phyloP scores from a whole-genome alignment of 2,329 filamentous ascomycete species.

The Lecanoromycetidae sp. region DNA sequence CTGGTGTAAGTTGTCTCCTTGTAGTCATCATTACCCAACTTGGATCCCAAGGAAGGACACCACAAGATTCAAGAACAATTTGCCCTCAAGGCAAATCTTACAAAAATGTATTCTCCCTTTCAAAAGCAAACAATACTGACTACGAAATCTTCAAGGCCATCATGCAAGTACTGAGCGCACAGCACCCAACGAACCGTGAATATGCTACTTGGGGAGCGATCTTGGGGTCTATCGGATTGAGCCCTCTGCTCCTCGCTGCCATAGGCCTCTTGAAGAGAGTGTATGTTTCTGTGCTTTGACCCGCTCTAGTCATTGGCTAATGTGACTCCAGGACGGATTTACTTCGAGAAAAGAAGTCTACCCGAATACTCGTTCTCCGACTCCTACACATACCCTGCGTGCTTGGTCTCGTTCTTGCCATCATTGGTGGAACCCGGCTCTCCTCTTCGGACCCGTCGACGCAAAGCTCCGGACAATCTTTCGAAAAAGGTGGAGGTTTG shows the following conservation, averaged over 20 bases:
- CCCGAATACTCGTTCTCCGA: conserved; percentile 19
- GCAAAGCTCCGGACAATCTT: conserved; percentile 16
- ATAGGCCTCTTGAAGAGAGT: conserved; percentile 22
- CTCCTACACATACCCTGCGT: conserved; percentile 21
- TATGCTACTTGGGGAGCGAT: conserved; percentile 24
- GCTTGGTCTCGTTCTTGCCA: conserved; percentile 22
- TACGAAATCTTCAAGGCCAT: too few species aligned
- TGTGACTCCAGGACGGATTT: conserved; percentile 15
- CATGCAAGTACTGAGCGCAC: conserved; percentile 22
- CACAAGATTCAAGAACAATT: too few species aligned
- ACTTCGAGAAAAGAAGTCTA: conserved; percentile 14
- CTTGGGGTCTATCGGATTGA: conserved; percentile 22
- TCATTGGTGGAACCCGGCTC: conserved; percentile 22
- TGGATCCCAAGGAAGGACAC: too few species aligned
- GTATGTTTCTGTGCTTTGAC: conserved; percentile 14
- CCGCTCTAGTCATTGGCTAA: not conserved
- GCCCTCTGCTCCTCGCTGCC: conserved; percentile 20
- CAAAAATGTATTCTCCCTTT: too few species aligned
- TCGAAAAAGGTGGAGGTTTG: conserved; percentile 20
- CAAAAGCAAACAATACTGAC: too few species aligned
- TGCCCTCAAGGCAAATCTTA: too few species aligned
- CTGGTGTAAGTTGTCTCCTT: too few species aligned
- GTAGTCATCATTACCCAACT: too few species aligned
- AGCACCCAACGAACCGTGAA: conserved; percentile 20
- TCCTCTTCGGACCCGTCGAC: conserved; percentile 16